Evolutionary conservation across 345 rosid species (phyloP).

Genomic region (Eutrema yunnanense): DNA sequence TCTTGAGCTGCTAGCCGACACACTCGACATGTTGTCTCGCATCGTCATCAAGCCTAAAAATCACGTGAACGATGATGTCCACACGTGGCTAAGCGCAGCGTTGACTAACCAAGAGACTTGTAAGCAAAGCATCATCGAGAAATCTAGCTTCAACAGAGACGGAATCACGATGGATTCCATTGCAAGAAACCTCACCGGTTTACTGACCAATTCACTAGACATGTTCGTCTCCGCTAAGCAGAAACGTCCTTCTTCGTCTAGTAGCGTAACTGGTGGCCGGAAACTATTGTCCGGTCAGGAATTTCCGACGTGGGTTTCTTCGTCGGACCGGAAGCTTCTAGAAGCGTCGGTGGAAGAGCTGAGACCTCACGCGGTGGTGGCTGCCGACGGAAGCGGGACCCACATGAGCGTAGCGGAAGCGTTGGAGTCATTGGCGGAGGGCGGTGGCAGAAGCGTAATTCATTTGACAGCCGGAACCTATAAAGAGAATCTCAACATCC

Average conservation of each 20-base stretch:
- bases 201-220: conserved; percentile 29
- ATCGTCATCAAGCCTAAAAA: conserved; percentile 1
- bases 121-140: conserved; percentile 31
- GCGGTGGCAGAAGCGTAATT: conserved; percentile 41
- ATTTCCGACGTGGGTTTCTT: conserved; percentile 44
- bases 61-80: conserved; percentile 27
- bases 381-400: conserved; percentile 48
- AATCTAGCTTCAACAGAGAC: conserved; percentile 8
- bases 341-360: conserved; percentile 36
- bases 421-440: conserved; percentile 19
- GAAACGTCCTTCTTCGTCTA: conserved; percentile 1
- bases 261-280: neutral
- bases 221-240: conserved; percentile 9
- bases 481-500: conserved; percentile 36
- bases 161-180: conserved; percentile 2
- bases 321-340: conserved; percentile 35
- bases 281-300: conserved; percentile 9
- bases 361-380: conserved; percentile 43
- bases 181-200: conserved; percentile 30
- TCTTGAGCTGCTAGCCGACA: conserved; percentile 47
- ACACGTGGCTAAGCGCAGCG: conserved; percentile 53
- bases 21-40: conserved; percentile 37
- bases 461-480: conserved; percentile 47
- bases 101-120: conserved; percentile 52
- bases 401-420: conserved; percentile 42